Evolutionary conservation across 2,329 filamentous ascomycete species (phyloP), one percentile per base, ranked within the genome.

Genomic region (Exophiala aquamarina): DNA sequence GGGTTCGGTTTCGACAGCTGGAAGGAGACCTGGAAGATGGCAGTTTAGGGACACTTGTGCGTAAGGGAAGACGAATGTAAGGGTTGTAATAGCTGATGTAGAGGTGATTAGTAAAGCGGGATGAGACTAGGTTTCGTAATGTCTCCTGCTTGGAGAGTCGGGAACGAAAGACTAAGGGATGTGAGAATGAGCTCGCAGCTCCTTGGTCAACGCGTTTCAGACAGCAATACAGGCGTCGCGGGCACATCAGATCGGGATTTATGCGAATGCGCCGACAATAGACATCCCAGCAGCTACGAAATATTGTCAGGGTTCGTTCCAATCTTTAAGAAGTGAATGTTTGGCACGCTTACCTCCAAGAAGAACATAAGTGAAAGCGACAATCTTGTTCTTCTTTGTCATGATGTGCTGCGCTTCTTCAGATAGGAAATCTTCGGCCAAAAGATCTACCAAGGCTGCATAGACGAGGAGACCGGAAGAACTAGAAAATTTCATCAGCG

Each of bases 361-460:
- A 26, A 79, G 65, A 11, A 80, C 71, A 56, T 62, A 79, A 43
- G 57, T 51, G 59, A 83, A 81, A 0, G 79, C 81, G 2, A 61
- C 55, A 21, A 73, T 77, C 67, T 78, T 80, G 43, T 76, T 71
- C 54, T 71, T 77, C 58, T 70, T 74, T 3, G 66, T 75, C 70
- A 83, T 65, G 2, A 70, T 62, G n/a, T 64, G 62, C 40, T 70
- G 66, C 0, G 75, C 74, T 59, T 81, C 77, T 42, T 81, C 77
- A 0, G 79, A 83, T 14, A 85, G 67, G 66, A 85, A 85, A 59
- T 85, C 82, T 57, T 84, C 81, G 3, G 79, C 80, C 28, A 85
- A 65, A 21, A 85, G 65, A 60, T 85, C 81, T 2, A 85, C 82
- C 5, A 84, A 67, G 2, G 81, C 78, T 32, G 80, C 80, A 58